Evolutionary conservation across 768 basidiomycete genomes (phyloP).

Genomic region (Stropharia rugosoannulata): DNA sequence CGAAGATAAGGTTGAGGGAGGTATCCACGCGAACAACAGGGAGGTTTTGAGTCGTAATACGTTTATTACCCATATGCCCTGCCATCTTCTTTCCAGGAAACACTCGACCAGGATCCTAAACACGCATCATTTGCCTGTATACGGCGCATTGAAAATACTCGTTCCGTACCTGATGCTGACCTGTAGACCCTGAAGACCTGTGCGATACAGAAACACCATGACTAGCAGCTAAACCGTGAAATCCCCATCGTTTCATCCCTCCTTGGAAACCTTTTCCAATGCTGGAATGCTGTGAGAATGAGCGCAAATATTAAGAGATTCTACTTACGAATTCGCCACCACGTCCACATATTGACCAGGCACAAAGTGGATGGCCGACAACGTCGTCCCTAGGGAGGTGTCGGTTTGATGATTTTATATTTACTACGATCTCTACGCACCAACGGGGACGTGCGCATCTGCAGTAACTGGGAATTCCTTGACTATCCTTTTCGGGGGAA

Average conservation of each 20-base stretch:
- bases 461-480: conserved; percentile 87
- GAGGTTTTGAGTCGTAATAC: conserved; percentile 85
- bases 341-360: conserved; percentile 97
- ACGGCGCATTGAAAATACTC: background rate
- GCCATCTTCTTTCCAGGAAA: conserved; percentile 99
- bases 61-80: conserved; percentile 85
- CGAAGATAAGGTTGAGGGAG: conserved; percentile 82
- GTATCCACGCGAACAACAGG: conserved; percentile 87
- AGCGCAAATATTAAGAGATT: background rate
- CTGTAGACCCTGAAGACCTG: conserved; percentile 90
- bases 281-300: conserved; percentile 36
- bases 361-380: conserved; percentile 94
- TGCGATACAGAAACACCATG: conserved; percentile 97
- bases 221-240: conserved; percentile 86
- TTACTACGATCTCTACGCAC: conserved; percentile 42
- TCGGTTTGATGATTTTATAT: background rate
- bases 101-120: conserved; percentile 90
- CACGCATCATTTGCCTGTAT: background rate
- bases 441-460: conserved; percentile 88
- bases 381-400: conserved; percentile 63
- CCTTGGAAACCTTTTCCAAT: conserved; percentile 98
- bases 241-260: conserved; percentile 95
- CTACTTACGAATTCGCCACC: conserved; percentile 81
- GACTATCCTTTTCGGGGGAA: conserved; percentile 79
- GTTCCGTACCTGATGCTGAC: conserved; percentile 82